Evolutionary conservation across 306 rosid species (phyloP).

Genomic region (Arachis hypogaea): DNA sequence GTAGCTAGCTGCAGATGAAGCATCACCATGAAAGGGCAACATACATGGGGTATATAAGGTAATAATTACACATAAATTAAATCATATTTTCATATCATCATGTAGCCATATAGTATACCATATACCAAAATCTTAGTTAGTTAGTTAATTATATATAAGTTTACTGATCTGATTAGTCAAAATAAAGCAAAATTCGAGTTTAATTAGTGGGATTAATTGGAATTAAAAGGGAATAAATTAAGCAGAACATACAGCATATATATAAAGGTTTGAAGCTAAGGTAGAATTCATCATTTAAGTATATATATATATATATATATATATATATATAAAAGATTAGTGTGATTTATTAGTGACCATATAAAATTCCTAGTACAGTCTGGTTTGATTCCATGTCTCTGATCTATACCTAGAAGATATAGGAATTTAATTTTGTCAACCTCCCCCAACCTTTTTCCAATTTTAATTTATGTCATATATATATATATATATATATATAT

Average conservation of each 20-base stretch:
- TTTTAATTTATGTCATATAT: not conserved
- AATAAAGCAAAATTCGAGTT: not conserved
- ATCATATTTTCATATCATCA: not conserved
- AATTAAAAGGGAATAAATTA: not conserved
- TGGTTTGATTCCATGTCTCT: not conserved
- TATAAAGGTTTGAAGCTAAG: too few relatives aligned
- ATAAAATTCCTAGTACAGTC: not conserved
- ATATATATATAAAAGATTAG: not conserved
- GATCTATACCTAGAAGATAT: not conserved
- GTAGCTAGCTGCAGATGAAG: not conserved
- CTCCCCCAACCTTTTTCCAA: not conserved
- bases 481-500: too few relatives aligned
- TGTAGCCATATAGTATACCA: too few relatives aligned
- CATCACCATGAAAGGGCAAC: not conserved
- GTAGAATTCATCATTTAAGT: too few relatives aligned
- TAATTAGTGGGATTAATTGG: not conserved
- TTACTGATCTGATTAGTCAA: not conserved
- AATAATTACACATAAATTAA: not conserved
- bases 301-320: too few relatives aligned
- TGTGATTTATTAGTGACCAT: not conserved
- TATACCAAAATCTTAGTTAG: not conserved
- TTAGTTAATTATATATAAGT: not conserved
- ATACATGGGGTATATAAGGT: not conserved
- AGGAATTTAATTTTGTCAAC: not conserved
- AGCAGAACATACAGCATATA: not conserved